Base-by-base conservation (phyloP, 257 asterid species). In the Cruciata laevipes region DNA sequence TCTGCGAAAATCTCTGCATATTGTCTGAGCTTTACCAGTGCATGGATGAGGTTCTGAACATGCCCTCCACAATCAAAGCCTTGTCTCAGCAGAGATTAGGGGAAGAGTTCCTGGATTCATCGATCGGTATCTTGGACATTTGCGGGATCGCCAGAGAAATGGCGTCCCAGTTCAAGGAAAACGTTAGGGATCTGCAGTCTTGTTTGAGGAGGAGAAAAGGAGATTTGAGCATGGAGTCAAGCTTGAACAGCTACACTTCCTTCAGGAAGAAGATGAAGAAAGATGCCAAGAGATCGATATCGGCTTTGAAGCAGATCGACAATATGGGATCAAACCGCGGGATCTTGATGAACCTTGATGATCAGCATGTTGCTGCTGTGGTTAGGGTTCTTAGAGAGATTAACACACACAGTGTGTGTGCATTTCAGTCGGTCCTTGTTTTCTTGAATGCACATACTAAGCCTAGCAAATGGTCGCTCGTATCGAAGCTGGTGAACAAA, bases 41-140 rank as follows among this genome's bases (percentile, higher is more conserved):
- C 52, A 57, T 74, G 69, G 71, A 78, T 68, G 83, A 74, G 63
- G 76, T 70, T 61, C 78, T 78, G 59, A 78, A 65, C 66, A 38
- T 78, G 72, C 74, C 77, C 23, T 74, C 42, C 30, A 73, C 73
- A 37, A 37, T 67, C 8, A 53, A 73, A 44, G 68, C 76, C 69
- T 63, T 78, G 55, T 77, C 76, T 18, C 75, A 44, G 30, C 42
- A 71, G 56, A 70, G 71, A 52, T 73, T 70, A 71, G 72, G 62
- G 4, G 74, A 66, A 17, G 74, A 70, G 47, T 71, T 78, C 44
- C 62, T 71, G 38, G 82, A 78, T 31, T 65, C 56, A 64, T 71
- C 82, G 9, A 12, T 74, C 55, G 68, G 66, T 64, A 64, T 78
- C 69, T 63, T 78, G n/a, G 82, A 78, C 66, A 57, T 71, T 30